Evolutionary conservation across 2,329 filamentous ascomycete genomes (phyloP).

Genomic region (Neopestalotiopsis sp.): DNA sequence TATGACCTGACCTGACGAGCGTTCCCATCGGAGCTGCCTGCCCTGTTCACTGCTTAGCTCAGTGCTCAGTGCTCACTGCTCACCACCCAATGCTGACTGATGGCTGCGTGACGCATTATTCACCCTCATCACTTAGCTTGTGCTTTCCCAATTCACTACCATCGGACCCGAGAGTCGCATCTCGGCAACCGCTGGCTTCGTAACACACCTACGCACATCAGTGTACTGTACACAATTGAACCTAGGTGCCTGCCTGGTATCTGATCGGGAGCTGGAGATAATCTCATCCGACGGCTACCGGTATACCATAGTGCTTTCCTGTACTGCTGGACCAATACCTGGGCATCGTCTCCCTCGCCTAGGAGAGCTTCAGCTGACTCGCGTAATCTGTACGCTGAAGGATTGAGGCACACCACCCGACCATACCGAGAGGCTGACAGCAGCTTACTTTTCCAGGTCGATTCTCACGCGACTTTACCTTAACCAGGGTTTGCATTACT

Average conservation of each 20-base stretch:
- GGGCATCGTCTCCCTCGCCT: not conserved
- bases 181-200: not conserved
- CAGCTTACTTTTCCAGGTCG: not conserved
- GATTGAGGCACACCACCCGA: not conserved
- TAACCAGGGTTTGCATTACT: not conserved
- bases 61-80: not conserved
- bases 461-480: not conserved
- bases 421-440: not conserved
- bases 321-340: too few relatives aligned
- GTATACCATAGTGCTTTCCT: not conserved
- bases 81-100: not conserved
- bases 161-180: constrained; percentile 1
- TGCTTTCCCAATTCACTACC: not conserved
- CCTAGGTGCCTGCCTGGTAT: not conserved
- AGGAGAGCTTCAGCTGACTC: not conserved
- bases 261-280: not conserved
- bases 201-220: not conserved
- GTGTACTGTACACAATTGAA: not conserved
- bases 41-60: not conserved
- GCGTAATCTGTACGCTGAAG: not conserved
- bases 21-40: not conserved
- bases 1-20: not conserved
- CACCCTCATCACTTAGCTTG: not conserved
- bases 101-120: too few relatives aligned
- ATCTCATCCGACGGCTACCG: not conserved